A percentile compares a stretch with the other conserved stretches of the same genome.
These are phyloP conservation scores for Nowakowskiella sp. DNA, from an alignment of 192 early-diverging fungal species.

Conservation along the genomic window DNA sequence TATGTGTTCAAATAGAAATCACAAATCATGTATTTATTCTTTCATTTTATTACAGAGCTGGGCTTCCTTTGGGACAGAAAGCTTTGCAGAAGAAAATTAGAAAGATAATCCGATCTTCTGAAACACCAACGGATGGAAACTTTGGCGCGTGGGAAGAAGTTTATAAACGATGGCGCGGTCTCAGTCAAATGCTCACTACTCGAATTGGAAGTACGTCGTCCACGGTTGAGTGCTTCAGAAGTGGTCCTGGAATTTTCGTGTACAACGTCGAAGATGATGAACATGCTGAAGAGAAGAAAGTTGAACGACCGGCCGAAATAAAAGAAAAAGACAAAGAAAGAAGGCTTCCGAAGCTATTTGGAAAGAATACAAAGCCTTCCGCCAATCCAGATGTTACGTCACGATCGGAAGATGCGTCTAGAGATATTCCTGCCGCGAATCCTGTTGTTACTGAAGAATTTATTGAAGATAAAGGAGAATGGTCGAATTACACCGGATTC, in stretches of 20 bases:
- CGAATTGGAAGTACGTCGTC: constrained; percentile 1
- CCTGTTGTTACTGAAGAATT: constrained; percentile 4
- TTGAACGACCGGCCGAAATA: not conserved
- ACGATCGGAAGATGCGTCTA: too few species aligned
- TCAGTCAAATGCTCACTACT: constrained; percentile 27
- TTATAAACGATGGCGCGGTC: constrained; percentile 62
- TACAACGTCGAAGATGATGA: not conserved
- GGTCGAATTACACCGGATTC: constrained; percentile 79
- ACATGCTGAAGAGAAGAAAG: constrained; percentile 28
- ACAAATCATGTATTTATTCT: not conserved
- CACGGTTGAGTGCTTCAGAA: constrained; percentile 6
- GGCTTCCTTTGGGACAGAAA: constrained; percentile 55
- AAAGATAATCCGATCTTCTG: constrained; percentile 57
- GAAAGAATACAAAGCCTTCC: too few species aligned
- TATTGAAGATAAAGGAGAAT: constrained; percentile 48
- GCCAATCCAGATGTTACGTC: constrained; percentile 31
- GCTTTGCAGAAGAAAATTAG: constrained; percentile 72
- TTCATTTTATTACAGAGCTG: constrained; percentile 3
- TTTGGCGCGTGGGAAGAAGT: constrained; percentile 78
- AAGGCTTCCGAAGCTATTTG: constrained; percentile 4
- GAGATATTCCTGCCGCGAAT: constrained; percentile 3
- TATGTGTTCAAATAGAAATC: not conserved
- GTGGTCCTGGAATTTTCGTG: not conserved
- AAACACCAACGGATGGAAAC: constrained; percentile 61
- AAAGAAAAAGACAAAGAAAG: constrained; percentile 5